A percentile compares a stretch with the other conserved stretches of the same genome.
These are phyloP conservation scores for Aspergillus kassunensis DNA, from an alignment of 495 filamentous ascomycete genomes.

Conservation along the genomic window DNA sequence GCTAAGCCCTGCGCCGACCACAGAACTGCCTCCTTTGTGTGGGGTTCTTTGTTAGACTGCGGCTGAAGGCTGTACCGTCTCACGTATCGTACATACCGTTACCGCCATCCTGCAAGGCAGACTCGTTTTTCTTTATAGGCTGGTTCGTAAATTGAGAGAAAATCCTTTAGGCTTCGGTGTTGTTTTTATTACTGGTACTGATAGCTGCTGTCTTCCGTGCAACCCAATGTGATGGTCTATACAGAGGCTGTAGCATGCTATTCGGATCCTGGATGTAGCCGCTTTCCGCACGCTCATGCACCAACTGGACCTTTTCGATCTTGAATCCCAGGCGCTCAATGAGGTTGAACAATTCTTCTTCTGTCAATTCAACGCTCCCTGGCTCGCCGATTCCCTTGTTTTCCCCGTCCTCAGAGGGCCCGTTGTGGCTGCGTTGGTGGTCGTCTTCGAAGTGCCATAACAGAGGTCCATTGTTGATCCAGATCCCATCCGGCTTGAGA, in stretches of 20 bases:
- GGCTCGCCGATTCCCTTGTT: constrained; percentile 65
- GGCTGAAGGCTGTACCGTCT: constrained; percentile 18
- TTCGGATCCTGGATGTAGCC: constrained; percentile 82
- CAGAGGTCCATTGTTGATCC: constrained; percentile 86
- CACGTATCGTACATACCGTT: constrained; percentile 1
- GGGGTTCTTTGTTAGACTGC: constrained; percentile 17
- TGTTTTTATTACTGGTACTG: background rate
- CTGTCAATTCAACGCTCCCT: constrained; percentile 78
- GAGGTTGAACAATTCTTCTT: constrained; percentile 79
- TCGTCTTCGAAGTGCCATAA: constrained; percentile 80
- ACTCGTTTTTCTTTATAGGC: constrained; percentile 8
- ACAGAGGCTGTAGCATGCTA: constrained; percentile 82
- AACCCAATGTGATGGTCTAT: constrained; percentile 76
- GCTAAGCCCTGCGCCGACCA: constrained; percentile 15
- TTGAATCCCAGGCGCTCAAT: constrained; percentile 74
- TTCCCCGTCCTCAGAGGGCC: too few species aligned
- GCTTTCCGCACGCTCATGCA: constrained; percentile 47
- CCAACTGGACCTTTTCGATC: constrained; percentile 48
- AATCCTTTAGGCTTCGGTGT: background rate
- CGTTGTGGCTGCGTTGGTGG: constrained; percentile 35
- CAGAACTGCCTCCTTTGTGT: background rate
- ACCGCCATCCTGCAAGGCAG: constrained; percentile 14
- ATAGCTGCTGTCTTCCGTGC: constrained; percentile 57
- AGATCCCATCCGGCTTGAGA: constrained; percentile 71
- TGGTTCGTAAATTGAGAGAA: background rate